Base-by-base conservation (phyloP, 2,329 filamentous ascomycete species). In the Fusarium nygamai region DNA sequence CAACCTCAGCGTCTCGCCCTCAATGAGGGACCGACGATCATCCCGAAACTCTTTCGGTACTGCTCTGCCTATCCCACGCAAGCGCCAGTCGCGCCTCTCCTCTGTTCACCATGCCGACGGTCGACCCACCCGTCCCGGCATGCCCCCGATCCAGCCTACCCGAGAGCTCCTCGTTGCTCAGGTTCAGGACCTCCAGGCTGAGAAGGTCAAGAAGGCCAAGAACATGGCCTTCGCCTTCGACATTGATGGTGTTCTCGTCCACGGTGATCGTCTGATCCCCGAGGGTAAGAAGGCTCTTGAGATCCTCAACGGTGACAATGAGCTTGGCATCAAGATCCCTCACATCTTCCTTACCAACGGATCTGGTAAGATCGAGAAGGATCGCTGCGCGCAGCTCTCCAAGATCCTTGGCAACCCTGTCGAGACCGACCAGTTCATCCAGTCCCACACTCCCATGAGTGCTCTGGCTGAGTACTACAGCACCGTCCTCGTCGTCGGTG, bases 331-430 rank as follows among this genome's bases (percentile, higher is more conserved):
- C 85, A 93, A 92, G 87, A 94, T 94, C 60, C 95, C 95, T 4
- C 97, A 96, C 85, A 96, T 98, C 79, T 88, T 98, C 38, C 88
- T 98, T 71, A 98, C 95, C 73, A 98, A 98, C 83, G 95, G 95
- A 76, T 96, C 95, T 58, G 95, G 95, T 64, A 97, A 97, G 85
- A 94, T 93, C 3, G 95, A 97, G 83, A 90, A 92, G 74, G 94
- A 96, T 83, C 90, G 94, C 66, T 97, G 94, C 79, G 85, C 90
- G 39, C 94, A 97, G 80, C 89, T 98, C 33, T 87, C 89, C 73
- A 88, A 89, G 80, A 78, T 78, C 20, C 75, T 78, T 10, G 59
- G 70, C 34, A 78, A 78, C 67, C 77, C 77, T 13, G 77, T 78
- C 44, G 61, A 47, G 50, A 77, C 77, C 47, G 77, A 78, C 22